Conservation (phyloP, 164 flowering plant genomes). For the Taxillus chinensis region DNA sequence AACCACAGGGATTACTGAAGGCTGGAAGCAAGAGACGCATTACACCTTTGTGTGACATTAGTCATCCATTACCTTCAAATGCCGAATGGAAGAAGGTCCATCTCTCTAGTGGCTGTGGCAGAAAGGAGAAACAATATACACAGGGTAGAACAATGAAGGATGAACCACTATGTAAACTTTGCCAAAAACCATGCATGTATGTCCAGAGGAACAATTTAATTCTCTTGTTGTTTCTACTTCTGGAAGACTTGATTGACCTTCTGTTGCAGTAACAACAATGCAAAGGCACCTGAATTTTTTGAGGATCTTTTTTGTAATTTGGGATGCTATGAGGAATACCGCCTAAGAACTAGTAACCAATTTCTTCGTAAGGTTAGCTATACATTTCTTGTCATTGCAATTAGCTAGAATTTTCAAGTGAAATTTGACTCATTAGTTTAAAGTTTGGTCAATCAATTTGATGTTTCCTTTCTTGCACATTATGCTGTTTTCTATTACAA, state of each 20-base stretch:
- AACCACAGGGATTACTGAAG: slow-evolving; percentile 66
- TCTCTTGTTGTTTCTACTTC: background rate
- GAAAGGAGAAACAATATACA: slow-evolving; percentile 50
- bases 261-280: slow-evolving; percentile 50
- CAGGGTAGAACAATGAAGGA: slow-evolving; percentile 62
- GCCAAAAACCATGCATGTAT: slow-evolving; percentile 79
- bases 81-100: slow-evolving; percentile 63
- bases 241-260: background rate
- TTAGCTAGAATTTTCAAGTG: background rate
- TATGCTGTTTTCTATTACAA: too few species aligned
- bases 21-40: slow-evolving; percentile 70
- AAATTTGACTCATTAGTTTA: too few species aligned
- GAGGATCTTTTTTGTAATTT: slow-evolving; percentile 85
- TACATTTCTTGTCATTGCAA: background rate
- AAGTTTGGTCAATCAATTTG: too few species aligned
- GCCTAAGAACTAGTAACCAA: slow-evolving; percentile 62
- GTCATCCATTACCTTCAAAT: slow-evolving; percentile 52
- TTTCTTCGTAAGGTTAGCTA: slow-evolving; percentile 63
- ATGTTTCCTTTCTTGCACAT: too few species aligned
- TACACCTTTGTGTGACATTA: slow-evolving; percentile 67
- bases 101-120: slow-evolving; percentile 34
- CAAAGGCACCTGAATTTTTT: slow-evolving; percentile 72
- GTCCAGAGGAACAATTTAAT: slow-evolving; percentile 9
- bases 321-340: slow-evolving; percentile 73
- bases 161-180: slow-evolving; percentile 96